Base-by-base conservation (phyloP, 1,139 yeast genomes). In the Taphrina flavorubra region DNA sequence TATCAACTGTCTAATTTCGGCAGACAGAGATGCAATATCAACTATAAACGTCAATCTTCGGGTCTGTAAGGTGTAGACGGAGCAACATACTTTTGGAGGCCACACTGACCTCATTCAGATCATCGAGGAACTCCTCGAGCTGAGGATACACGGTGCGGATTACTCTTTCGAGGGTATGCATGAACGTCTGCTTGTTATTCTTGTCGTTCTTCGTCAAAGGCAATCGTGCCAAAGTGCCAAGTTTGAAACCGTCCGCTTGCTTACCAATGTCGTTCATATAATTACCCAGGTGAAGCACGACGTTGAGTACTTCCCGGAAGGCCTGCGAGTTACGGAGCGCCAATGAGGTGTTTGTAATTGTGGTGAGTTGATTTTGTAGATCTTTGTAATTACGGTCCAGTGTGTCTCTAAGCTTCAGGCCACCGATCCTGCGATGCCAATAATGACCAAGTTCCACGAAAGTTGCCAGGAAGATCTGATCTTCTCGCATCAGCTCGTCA, bases 381-480 rank as follows among this genome's bases (percentile, higher is more conserved):
- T 90, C 96, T 70, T 82, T 79, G 76, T 89, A 90, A 73, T 92
- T 97, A 70, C 85, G 84, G 71, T 87, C 87, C 77, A 86, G 90
- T 0, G 91, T 87, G 69, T 85, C 85, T 4, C 86, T 79, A 46
- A 90, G 81, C 58, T 89, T 77, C 51, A 94, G 80, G 1, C 96
- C 92, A 61, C 91, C 81, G n/a, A 96, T 87, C 72, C 99, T 82
- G 0, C 92, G 85, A 71, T 85, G 84, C 99, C 99, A 94, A 76
- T 94, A 94, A 70, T 84, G 84, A 71, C 89, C 84, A 75, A 94
- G 79, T 74, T 92, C 90, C 77, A 85, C 89, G 74, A 92, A 89
- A 37, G 92, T 81, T 73, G 88, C 92, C 66, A 94, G 80, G 75
- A 85, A 94, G 0, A 94, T 82, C 70, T 90, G 83, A 77, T 94